Base-by-base conservation (phyloP, 2,329 filamentous ascomycete species). In the Fusarium falciforme region DNA sequence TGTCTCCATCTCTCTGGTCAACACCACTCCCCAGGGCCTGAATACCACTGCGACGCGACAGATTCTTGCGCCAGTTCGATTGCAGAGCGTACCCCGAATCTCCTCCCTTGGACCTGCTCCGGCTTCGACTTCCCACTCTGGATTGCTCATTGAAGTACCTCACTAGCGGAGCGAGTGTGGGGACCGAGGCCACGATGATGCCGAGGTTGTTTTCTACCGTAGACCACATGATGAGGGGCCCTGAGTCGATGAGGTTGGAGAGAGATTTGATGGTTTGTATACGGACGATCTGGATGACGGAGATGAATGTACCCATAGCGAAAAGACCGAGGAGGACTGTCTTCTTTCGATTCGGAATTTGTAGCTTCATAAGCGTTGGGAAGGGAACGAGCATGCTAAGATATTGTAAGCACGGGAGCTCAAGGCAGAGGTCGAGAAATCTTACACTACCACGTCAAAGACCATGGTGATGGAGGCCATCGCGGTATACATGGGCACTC, bases 221-320 rank as follows among this genome's bases (percentile, higher is more conserved):
- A 0, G 85, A 87, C 86, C 86, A 87, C 36, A 84, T 79, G 59
- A 87, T 83, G 25, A 84, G 76, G 2, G 77, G 68, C 6, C 83
- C 80, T 3, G 83, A 85, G 76, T 88, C 85, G 36, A 85, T 82
- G 67, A 85, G 85, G 74, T 84, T 85, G 35, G 77, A 71, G 4
- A 88, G 82, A 16, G 79, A 82, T 40, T 81, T 80, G 69, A 89
- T 84, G n/a, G 84, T 87, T 65, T 85, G 82, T 66, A 88, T 86
- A 16, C 87, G 87, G 68, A 89, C 82, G 65, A 87, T 83, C 72
- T 88, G 87, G 65, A 88, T 86, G 55, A 86, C 71, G 6, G 85
- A 87, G 49, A 88, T 83, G 79, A 89, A 88, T 61, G 85, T 78
- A n/a, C 87, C 87, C 27, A 89, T 81, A 4, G 82, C 80, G 74